These are phyloP conservation scores for Umbelopsis sp. DNA, from an alignment of 192 early-diverging fungal genomes.

Conservation along the genomic window DNA sequence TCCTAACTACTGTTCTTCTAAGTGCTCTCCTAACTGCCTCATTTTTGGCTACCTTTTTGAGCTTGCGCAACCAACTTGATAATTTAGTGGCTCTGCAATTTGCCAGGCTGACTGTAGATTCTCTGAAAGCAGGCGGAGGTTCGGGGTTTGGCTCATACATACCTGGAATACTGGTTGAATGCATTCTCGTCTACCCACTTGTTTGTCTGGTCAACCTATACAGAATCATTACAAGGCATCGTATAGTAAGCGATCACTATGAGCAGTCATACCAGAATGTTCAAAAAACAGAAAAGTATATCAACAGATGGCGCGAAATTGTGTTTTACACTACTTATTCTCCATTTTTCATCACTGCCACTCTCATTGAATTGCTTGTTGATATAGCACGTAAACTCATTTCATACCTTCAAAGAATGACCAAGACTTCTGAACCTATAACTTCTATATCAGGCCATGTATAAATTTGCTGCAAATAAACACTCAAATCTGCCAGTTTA, in stretches of 20 bases:
- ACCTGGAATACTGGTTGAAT: background rate
- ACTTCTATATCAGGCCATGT: background rate
- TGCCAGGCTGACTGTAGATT: background rate
- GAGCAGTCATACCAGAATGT: background rate
- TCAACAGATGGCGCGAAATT: background rate
- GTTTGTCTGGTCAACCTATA: background rate
- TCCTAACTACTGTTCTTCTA: conserved; percentile 24
- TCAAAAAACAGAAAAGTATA: background rate
- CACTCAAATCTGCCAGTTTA: background rate
- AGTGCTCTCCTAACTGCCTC: conserved; percentile 25
- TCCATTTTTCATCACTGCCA: background rate
- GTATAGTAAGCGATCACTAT: background rate
- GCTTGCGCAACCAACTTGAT: background rate
- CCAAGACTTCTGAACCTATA: background rate
- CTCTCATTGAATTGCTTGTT: background rate
- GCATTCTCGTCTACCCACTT: conserved; percentile 1
- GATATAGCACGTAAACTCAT: background rate
- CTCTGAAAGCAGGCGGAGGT: background rate
- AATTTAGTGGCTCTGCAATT: background rate
- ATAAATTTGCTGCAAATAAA: background rate
- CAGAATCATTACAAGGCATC: background rate
- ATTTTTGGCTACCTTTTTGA: conserved; percentile 30
- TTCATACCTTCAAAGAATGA: background rate
- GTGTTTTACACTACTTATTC: background rate
- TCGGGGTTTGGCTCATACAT: background rate